Conservation (phyloP, 305 asterid genomes). For the Fraxinus ornus region DNA sequence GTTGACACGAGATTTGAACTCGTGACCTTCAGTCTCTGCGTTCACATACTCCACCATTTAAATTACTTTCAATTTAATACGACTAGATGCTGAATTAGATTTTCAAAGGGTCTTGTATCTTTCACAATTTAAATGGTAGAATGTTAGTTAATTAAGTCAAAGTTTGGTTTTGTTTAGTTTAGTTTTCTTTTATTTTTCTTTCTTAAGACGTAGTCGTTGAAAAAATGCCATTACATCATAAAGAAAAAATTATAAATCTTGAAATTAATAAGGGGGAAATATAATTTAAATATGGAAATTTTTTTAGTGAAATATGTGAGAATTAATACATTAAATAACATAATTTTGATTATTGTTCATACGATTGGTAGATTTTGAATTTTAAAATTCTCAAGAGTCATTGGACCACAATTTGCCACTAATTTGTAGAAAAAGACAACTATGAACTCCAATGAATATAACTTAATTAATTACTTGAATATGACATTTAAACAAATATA, state of each 20-base stretch:
- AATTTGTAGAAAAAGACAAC: background rate
- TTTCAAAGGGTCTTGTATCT: constrained; percentile 1
- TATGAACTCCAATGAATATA: background rate
- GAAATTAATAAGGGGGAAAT: background rate
- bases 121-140: constrained; percentile 5
- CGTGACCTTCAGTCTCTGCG: no score
- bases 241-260: background rate
- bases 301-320: background rate
- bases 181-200: background rate
- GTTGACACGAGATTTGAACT: no score
- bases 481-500: background rate
- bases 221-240: no score
- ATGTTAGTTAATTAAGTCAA: constrained; percentile 3
- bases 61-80: background rate
- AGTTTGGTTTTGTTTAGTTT: no score
- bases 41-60: no score
- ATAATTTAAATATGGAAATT: no score
- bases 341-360: background rate
- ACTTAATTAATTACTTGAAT: background rate
- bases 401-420: background rate
- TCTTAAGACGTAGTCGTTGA: no score
- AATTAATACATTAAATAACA: background rate
- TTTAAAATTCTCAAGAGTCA: background rate
- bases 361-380: background rate
- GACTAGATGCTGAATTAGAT: background rate